A percentile compares a stretch with the other conserved stretches of the same genome.
Conservation (phyloP, 345 rosid species). For the Acer yangbiense region DNA sequence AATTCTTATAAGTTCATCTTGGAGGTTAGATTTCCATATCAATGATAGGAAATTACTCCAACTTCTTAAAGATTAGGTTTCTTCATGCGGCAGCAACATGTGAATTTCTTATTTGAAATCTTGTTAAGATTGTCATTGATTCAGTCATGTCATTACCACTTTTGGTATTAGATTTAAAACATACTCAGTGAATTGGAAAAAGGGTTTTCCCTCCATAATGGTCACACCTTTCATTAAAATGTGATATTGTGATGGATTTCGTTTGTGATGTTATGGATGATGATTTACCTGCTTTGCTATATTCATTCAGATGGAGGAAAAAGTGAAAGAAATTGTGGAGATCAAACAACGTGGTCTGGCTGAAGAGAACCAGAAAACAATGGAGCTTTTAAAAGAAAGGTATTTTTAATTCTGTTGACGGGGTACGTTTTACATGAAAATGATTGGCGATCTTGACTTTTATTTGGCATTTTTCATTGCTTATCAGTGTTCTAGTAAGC, state of each 20-base stretch:
- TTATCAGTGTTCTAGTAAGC: no score
- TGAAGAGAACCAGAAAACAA: conserved; percentile 96
- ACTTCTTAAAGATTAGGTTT: not conserved
- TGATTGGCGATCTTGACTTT: not conserved
- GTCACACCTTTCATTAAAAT: not conserved
- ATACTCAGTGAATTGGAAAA: not conserved
- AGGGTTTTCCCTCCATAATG: conserved; percentile 3
- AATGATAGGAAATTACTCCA: not conserved
- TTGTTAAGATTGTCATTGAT: not conserved
- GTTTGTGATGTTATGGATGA: not conserved
- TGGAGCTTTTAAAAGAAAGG: conserved; percentile 93
- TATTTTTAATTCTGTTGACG: conserved; percentile 24
- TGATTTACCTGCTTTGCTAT: conserved; percentile 3
- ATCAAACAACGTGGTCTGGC: conserved; percentile 94
- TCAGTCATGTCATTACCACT: not conserved
- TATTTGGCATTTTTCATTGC: not conserved
- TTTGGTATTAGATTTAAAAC: not conserved
- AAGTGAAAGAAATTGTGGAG: conserved; percentile 97
- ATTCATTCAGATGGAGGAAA: conserved; percentile 90
- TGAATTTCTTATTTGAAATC: conserved; percentile 3
- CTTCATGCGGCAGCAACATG: not conserved
- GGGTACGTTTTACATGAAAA: not conserved
- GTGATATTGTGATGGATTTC: conserved; percentile 4
- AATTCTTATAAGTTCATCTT: not conserved
- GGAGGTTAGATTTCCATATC: not conserved